These are phyloP conservation scores for Boletales sp. DNA, from an alignment of 768 basidiomycete genomes.

Conservation along the genomic window DNA sequence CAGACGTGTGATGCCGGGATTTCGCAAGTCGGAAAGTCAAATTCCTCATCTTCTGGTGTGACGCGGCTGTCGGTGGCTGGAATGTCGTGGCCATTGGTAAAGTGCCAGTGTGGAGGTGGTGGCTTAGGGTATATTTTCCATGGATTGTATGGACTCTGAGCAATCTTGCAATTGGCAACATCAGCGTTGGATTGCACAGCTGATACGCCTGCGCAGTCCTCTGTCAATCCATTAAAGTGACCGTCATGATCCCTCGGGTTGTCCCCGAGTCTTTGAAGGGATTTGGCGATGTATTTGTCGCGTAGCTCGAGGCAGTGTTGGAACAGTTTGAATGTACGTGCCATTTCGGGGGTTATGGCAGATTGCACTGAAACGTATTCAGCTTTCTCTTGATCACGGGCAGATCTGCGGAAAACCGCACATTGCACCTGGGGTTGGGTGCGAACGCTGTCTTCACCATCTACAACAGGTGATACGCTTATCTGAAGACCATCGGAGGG, in stretches of 20 bases:
- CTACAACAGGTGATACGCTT: slow-evolving; percentile 19
- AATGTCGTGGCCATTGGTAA: slow-evolving; percentile 51
- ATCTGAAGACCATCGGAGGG: too few species aligned
- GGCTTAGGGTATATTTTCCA: slow-evolving; percentile 94
- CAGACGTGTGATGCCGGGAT: slow-evolving; percentile 68
- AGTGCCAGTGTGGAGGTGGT: slow-evolving; percentile 96
- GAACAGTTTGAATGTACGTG: slow-evolving; percentile 64
- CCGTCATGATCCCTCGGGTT: slow-evolving; percentile 92
- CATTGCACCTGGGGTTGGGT: slow-evolving; percentile 31
- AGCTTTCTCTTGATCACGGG: not conserved
- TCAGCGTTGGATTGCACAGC: slow-evolving; percentile 65
- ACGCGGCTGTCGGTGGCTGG: slow-evolving; percentile 38
- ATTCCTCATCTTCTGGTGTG: slow-evolving; percentile 41
- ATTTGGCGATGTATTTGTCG: slow-evolving; percentile 91
- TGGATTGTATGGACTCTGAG: slow-evolving; percentile 39
- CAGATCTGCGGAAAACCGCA: slow-evolving; percentile 14
- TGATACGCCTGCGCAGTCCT: slow-evolving; percentile 57
- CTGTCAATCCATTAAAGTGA: slow-evolving; percentile 63
- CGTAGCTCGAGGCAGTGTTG: slow-evolving; percentile 85
- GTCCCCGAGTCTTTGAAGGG: slow-evolving; percentile 90
- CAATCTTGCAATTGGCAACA: slow-evolving; percentile 20
- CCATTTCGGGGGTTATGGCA: slow-evolving; percentile 40
- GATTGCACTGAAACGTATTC: slow-evolving; percentile 20
- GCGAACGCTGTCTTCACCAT: slow-evolving; percentile 37
- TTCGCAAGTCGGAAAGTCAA: slow-evolving; percentile 65